These are phyloP conservation scores for Teunomyces cretensis DNA, from an alignment of 805 yeast genomes.

Conservation along the genomic window DNA sequence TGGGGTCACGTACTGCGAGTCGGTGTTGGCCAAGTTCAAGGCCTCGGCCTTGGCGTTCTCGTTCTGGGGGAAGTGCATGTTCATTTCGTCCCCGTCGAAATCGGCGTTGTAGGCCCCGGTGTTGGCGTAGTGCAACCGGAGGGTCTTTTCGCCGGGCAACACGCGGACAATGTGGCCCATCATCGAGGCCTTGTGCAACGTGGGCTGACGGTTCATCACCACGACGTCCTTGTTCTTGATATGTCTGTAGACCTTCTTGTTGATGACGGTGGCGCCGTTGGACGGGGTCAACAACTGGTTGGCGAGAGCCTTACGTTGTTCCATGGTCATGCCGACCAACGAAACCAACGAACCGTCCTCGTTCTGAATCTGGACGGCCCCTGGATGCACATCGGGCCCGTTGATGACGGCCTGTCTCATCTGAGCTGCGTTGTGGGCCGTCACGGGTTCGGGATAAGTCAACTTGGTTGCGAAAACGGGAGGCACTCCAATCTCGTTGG, in stretches of 20 bases:
- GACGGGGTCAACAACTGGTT: constrained; percentile 91
- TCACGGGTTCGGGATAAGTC: constrained; percentile 98
- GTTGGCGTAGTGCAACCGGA: constrained; percentile 95
- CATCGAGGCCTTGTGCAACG: constrained; percentile 98
- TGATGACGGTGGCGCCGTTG: constrained; percentile 58
- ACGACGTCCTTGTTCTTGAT: constrained; percentile 94
- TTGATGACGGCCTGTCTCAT: constrained; percentile 92
- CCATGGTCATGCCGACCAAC: constrained; percentile 82
- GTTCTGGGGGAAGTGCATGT: constrained; percentile 98
- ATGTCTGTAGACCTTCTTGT: constrained; percentile 93
- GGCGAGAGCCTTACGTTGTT: constrained; percentile 93
- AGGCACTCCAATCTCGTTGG: constrained; percentile 97
- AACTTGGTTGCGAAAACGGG: constrained; percentile 95
- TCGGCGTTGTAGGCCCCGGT: constrained; percentile 99
- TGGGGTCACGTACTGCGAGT: constrained; percentile 95
- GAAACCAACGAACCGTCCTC: constrained; percentile 89
- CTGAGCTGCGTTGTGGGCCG: constrained; percentile 85
- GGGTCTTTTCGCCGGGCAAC: constrained; percentile 94
- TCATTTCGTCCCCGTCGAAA: constrained; percentile 99
- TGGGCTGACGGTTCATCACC: constrained; percentile 98
- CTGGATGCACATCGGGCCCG: constrained; percentile 99
- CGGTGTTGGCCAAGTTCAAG: constrained; percentile 90
- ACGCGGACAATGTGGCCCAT: constrained; percentile 99
- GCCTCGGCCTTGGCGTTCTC: constrained; percentile 98
- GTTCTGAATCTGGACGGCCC: constrained; percentile 93